These are phyloP conservation scores for Cytidiella melzeri DNA, from an alignment of 768 basidiomycete species.

Conservation along the genomic window DNA sequence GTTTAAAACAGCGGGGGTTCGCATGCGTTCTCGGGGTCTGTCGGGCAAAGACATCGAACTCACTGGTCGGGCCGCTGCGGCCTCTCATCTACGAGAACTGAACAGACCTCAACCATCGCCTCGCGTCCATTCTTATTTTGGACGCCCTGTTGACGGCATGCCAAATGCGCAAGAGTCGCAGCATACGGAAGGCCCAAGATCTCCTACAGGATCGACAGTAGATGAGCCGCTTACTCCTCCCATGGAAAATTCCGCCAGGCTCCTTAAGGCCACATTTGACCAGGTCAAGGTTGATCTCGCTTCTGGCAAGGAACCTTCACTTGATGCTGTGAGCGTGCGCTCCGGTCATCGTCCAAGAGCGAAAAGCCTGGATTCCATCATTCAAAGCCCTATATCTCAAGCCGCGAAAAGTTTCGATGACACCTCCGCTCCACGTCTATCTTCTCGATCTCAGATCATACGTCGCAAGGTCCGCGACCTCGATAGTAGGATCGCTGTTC, in stretches of 20 bases:
- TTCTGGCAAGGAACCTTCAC: constrained; percentile 34
- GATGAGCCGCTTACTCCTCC: constrained; percentile 48
- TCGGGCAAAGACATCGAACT: constrained; percentile 64
- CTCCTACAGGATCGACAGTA: constrained; percentile 4
- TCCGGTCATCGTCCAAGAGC: constrained; percentile 25
- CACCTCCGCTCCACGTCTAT: constrained; percentile 24
- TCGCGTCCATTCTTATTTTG: constrained; percentile 34
- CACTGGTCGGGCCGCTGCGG: constrained; percentile 81
- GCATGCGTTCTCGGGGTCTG: constrained; percentile 72
- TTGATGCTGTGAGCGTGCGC: constrained; percentile 25
- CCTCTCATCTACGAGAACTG: constrained; percentile 72
- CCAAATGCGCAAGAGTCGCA: neutral
- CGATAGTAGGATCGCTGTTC: constrained; percentile 47
- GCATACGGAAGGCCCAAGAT: constrained; percentile 2
- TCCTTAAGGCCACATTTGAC: constrained; percentile 79
- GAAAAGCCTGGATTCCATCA: constrained; percentile 26
- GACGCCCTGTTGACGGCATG: constrained; percentile 5
- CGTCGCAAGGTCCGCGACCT: constrained; percentile 59
- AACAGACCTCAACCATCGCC: constrained; percentile 17
- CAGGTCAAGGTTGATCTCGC: constrained; percentile 83
- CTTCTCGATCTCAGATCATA: constrained; percentile 52
- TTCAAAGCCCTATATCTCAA: constrained; percentile 14
- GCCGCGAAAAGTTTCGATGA: constrained; percentile 9
- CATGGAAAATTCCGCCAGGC: constrained; percentile 48
- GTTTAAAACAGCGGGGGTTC: constrained; percentile 80